A percentile compares a stretch with the other conserved stretches of the same genome.
Evolutionary conservation across 768 basidiomycete species (phyloP).

Genomic region (Strobilomyces echinocephalus): DNA sequence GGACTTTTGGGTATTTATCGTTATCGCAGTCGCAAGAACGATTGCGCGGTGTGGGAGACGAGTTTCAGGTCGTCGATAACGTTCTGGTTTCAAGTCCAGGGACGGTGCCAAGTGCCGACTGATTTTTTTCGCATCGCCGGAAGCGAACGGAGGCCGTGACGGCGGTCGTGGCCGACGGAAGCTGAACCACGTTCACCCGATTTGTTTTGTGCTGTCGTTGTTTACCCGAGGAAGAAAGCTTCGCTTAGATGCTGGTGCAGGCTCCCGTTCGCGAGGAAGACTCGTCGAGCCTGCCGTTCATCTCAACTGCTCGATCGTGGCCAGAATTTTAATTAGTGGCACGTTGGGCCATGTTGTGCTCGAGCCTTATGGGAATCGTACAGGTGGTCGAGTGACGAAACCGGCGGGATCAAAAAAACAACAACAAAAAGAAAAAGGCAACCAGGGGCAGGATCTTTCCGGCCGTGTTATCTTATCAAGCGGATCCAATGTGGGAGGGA

Average conservation of each 20-base stretch:
- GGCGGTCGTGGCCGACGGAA: background rate
- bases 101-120: background rate
- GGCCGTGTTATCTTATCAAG: constrained; percentile 30
- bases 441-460: constrained; percentile 4
- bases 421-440: constrained; percentile 11
- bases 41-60: background rate
- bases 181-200: background rate
- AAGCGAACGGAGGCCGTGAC: constrained; percentile 19
- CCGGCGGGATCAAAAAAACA: constrained; percentile 13
- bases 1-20: background rate
- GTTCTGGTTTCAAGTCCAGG: constrained; percentile 17
- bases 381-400: constrained; percentile 12
- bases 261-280: background rate
- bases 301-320: constrained; percentile 1
- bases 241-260: background rate
- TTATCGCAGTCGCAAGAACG: constrained; percentile 7
- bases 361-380: constrained; percentile 4
- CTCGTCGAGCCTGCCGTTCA: background rate
- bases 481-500: constrained; percentile 14
- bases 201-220: background rate
- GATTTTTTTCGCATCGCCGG: constrained; percentile 12
- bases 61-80: constrained; percentile 16
- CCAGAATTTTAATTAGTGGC: constrained; percentile 2
- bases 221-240: background rate
- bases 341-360: background rate